Base-by-base conservation (phyloP, 345 rosid genomes). In the Populus nigra region DNA sequence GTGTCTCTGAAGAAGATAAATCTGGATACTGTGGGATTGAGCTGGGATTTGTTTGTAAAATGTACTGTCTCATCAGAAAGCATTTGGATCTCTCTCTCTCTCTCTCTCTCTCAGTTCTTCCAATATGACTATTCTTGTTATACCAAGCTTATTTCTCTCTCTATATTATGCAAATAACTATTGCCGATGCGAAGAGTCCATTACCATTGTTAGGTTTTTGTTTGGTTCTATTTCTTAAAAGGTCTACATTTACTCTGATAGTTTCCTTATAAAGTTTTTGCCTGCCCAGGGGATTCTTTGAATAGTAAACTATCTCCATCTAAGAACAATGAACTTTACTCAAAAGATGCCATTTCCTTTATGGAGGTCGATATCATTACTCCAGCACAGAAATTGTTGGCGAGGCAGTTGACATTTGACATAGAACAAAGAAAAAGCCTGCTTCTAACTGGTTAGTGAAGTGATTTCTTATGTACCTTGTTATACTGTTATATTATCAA, bases 401-500 rank as follows among this genome's bases (percentile, higher is more conserved):
- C 97, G 43, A 84, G 89, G 92, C 88, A 89, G 87, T 86, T 96
- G 88, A 88, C 97, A 25, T 94, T 90, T 85, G 90, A 93, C 55
- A 76, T 94, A 81, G 85, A 71, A 65, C 82, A 93, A 53, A 97
- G 97, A 77, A 89, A 89, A 79, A 96, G 97, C 90, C 78, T 96
- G 76, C 99, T 96, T 74, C 93, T 96, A 75, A 96, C 99, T 79
- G 99, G 99, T 96, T 85, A 74, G 93, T 83, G 72, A 73, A 80
- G 49, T 77, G 61, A n/a, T 59, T 81, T 65, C 72, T 27, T 75
- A 5, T 39, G 22, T 20, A 11, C 71, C 4, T 33, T 47, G 25
- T 36, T 49, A 7, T 41, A 22, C 27, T 59, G 22, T 39, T 3
- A 17, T 18, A 20, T 38, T 68, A 49, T 39, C 33, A 38, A 3